Evolutionary conservation across 139 green algal genomes (phyloP), one percentile per base, ranked within the genome.

Genomic region (Haematococcus lacustris): DNA sequence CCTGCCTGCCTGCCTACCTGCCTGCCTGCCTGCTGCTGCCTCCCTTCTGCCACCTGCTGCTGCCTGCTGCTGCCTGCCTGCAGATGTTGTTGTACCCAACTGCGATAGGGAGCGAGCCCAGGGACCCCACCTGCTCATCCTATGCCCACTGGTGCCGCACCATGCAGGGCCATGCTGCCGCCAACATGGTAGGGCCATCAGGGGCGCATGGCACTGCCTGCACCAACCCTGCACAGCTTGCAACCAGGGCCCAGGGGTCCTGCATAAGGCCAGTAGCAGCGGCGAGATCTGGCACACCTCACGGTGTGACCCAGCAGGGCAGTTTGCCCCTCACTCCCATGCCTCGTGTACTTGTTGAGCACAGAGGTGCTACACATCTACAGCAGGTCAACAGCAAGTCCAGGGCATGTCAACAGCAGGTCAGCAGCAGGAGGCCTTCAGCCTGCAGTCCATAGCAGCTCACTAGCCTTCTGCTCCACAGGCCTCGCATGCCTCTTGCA

Each of bases 31-130:
- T 57, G 13, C 13, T 57, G 28, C 47, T 21, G 21, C 47, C n/a
- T 57, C 13, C 13, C 13, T 28, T 28, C 13, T 21, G 21, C 13
- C 21, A n/a, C 32, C 23, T 53, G 9, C 43, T 53, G 17, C 17
- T 53, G 43, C 17, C 9, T 9, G 9, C 9, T 9, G 43, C 43
- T 53, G 38, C 38, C 39, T 3, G 4, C 23, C 21, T 47, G 66
- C 76, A 88, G 82, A 38, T 93, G 17, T 66, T 93, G 17, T 82
- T 93, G 51, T 93, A 89, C 76, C 88, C 88, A 25, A 89, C 88
- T 0, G 88, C 88, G 13, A 93, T 93, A 57, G 88, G 88, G 63
- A 79, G 41, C 4, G 88, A 93, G 76, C 87, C 85, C 7, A 72
- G 82, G 2, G 81, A 86, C 66, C 76, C 85, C 3, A 23, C 0